These are phyloP conservation scores for Fusarium scirpi DNA, from an alignment of 2,329 filamentous ascomycete genomes.

Conservation along the genomic window DNA sequence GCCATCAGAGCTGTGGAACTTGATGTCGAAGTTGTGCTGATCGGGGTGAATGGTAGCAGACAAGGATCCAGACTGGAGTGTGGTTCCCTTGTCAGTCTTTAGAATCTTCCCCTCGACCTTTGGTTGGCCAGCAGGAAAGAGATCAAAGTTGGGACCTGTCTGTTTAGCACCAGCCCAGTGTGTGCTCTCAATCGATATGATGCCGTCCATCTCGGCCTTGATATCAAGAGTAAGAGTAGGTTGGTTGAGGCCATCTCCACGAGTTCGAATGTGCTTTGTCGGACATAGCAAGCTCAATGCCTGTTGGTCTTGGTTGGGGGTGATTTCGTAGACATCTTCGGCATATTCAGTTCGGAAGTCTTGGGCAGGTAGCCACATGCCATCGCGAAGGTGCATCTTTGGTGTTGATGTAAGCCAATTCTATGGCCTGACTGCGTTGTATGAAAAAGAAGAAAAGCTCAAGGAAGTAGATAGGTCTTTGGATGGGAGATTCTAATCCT, in stretches of 20 bases:
- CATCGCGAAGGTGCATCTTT: slow-evolving; percentile 53
- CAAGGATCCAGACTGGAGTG: slow-evolving; percentile 52
- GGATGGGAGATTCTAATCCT: slow-evolving; percentile 17
- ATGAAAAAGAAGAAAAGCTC: not conserved
- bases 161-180: slow-evolving; percentile 55
- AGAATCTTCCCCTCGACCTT: slow-evolving; percentile 46
- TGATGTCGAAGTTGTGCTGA: slow-evolving; percentile 54
- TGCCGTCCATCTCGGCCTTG: slow-evolving; percentile 54
- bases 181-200: slow-evolving; percentile 56
- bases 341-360: slow-evolving; percentile 73
- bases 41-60: slow-evolving; percentile 53
- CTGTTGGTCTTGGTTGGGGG: slow-evolving; percentile 58
- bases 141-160: slow-evolving; percentile 55
- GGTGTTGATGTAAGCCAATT: slow-evolving; percentile 6
- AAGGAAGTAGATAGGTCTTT: slow-evolving; percentile 22
- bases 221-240: slow-evolving; percentile 62
- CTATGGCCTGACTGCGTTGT: slow-evolving; percentile 17
- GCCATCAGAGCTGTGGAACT: slow-evolving; percentile 54
- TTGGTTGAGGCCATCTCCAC: slow-evolving; percentile 68
- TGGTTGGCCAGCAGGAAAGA: slow-evolving; percentile 54
- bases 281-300: slow-evolving; percentile 68
- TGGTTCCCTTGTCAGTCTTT: slow-evolving; percentile 52
- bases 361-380: slow-evolving; percentile 73
- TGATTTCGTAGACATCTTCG: slow-evolving; percentile 69
- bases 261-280: slow-evolving; percentile 63